Evolutionary conservation across 495 filamentous ascomycete species (phyloP).

Genomic region (Tuber borchii): DNA sequence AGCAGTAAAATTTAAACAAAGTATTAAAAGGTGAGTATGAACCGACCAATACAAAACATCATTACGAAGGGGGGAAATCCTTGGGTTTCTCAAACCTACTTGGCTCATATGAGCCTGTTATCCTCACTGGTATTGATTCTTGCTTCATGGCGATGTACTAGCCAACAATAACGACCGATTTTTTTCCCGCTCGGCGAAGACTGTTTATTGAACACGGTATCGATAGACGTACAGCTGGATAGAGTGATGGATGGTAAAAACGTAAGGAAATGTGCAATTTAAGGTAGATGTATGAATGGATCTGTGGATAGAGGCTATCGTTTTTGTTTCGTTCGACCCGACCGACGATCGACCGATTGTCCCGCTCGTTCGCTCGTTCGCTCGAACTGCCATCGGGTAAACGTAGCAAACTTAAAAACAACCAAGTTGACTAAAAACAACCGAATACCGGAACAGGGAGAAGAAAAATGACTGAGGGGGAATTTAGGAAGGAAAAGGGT

Average conservation of each 20-base stretch:
- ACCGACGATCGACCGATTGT: conserved; percentile 35
- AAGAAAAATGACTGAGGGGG: conserved; percentile 11
- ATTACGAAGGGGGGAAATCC: background rate
- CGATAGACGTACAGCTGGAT: conserved; percentile 1
- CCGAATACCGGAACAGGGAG: conserved; percentile 18
- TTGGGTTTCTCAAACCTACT: conserved; percentile 6
- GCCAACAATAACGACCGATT: background rate
- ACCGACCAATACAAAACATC: background rate
- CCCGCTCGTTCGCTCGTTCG: conserved; percentile 36
- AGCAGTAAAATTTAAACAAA: background rate
- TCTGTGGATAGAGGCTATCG: conserved; percentile 2
- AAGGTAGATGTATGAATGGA: conserved; percentile 2
- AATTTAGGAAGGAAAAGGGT: conserved; percentile 32
- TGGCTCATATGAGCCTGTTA: background rate
- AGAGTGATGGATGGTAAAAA: conserved; percentile 4
- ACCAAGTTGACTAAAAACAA: conserved; percentile 29
- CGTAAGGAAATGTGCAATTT: conserved; percentile 7
- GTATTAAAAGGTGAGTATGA: background rate
- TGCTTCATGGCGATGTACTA: background rate
- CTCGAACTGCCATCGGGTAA: conserved; percentile 42
- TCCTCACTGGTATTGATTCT: background rate
- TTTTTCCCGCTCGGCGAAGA: background rate
- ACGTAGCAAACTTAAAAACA: conserved; percentile 36
- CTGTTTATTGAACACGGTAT: conserved; percentile 2
- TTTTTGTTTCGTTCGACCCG: conserved; percentile 27